Evolutionary conservation across 352 stramenopile species (phyloP), one percentile per base, ranked within the genome.

Genomic region (Globisporangium uncinulatum): DNA sequence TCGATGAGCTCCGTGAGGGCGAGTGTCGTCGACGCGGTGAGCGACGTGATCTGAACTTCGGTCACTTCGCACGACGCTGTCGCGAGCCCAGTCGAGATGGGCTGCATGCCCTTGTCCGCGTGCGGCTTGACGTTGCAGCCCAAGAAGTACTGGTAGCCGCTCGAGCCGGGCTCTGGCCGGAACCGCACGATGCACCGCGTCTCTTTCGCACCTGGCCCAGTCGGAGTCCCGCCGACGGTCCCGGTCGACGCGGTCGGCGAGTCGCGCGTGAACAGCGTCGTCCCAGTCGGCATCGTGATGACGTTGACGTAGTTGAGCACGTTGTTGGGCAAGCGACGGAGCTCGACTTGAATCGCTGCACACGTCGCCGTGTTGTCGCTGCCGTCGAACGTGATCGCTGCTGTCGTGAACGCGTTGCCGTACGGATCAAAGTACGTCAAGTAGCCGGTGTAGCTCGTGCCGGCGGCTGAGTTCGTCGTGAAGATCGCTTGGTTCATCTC

Each of bases 351-450:
- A 19, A 89, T 74, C 7, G 58, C 63, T 0, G 17, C 37, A 46
- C 80, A 90, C 0, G 62, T 74, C 1, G 41, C 59, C 1, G 34
- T 20, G 0, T 29, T 3, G 0, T 31, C 17, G 15, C 39, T 36
- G 14, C 41, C 21, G 45, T 31, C 59, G 37, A 84, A 67, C 0
- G 53, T 57, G 48, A 88, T 74, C 6, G 58, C 67, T 7, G 70
- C 63, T 0, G 81, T 92, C 4, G 70, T 83, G 61, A 71, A 92
- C 1, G 67, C 54, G 24, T 86, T 87, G 13, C 82, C 82, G 46
- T 92, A 89, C 32, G 79, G 76, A n/a, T 92, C 82, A 9, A 73
- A 62, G 51, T 90, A 92, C 29, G 76, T 89, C 32, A 92, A 53
- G 51, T 78, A 89, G 0, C 65, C 69, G 7, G 63, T 21, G 2